Base-by-base conservation (phyloP, 208 protist species). In the Chromosphaera perkinsii region DNA sequence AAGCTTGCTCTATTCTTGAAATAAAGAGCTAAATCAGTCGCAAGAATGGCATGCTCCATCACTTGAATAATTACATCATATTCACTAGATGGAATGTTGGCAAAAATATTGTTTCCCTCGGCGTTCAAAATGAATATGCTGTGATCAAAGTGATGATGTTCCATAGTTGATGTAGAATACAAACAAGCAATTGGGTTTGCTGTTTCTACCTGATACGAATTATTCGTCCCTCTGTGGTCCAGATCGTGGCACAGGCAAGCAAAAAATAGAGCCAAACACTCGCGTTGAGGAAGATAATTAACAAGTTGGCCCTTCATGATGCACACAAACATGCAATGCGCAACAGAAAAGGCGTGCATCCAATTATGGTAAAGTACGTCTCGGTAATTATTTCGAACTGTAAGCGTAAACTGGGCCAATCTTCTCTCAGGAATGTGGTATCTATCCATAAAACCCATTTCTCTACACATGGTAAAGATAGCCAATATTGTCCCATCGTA, bases 351-450 rank as follows among this genome's bases (percentile, higher is more conserved):
- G 29, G 36, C 60, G 20, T 66, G 60, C 17, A 42, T 54, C 37
- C 37, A 66, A 33, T 66, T 66, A 45, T 66, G 60, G 60, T 66
- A 66, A 9, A 45, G 31, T 12, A 66, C 62, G n/a, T 54, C 27
- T 24, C 62, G 42, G 26, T 56, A 56, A 20, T 26, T 39, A 10
- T 22, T 31, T 14, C 14, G 5, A 22, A 57, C 47, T n/a, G 61
- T 27, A 14, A 57, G 29, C 14, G 43, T 24, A 37, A 57, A 54
- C 3, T n/a, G 35, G 3, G 43, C 47, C 48, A 35, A 20, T 3
- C 35, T 37, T 10, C 31, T 39, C 2, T 1, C 3, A 10, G 47
- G 61, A n/a, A 39, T 27, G 27, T 24, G 47, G 7, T 40, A 37
- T 27, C 24, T 31, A 12, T 17, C 4, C 3, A 52, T 24, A 27